phyloP scores from a whole-genome alignment of 1,284 basidiomycete genomes.

The Trametes polyzona region DNA sequence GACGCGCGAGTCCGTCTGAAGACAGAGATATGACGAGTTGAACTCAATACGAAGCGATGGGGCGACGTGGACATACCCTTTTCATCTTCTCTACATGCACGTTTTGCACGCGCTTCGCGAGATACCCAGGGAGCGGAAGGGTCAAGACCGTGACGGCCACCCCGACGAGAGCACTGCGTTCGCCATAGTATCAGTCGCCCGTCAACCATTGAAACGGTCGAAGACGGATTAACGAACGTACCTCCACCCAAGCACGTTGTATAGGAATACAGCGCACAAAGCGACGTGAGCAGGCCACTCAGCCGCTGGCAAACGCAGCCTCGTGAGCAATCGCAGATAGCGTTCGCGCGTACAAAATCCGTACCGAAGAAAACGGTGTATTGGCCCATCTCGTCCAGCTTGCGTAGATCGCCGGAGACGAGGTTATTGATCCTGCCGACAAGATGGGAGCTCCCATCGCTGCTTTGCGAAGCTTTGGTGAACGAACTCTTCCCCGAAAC shows the following conservation, averaged over 20 bases:
- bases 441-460: slow-evolving; percentile 44
- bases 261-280: slow-evolving; percentile 47
- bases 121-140: slow-evolving; percentile 53
- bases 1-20: slow-evolving; percentile 52
- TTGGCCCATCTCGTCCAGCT: slow-evolving; percentile 3
- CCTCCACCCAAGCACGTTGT: slow-evolving; percentile 52
- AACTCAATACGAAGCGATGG: not conserved
- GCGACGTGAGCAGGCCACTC: slow-evolving; percentile 34
- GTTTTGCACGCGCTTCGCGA: slow-evolving; percentile 35
- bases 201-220: not conserved
- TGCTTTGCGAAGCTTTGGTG: slow-evolving; percentile 10
- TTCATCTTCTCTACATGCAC: slow-evolving; percentile 39
- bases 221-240: slow-evolving; percentile 14
- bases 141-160: slow-evolving; percentile 53
- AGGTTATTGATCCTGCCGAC: slow-evolving; percentile 51
- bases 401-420: slow-evolving; percentile 18
- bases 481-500: slow-evolving; percentile 4
- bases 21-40: not conserved
- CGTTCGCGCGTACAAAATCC: not conserved
- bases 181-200: not conserved
- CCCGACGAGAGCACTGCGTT: slow-evolving; percentile 49
- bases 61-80: slow-evolving; percentile 25
- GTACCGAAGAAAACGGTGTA: slow-evolving; percentile 4
- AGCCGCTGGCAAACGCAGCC: no score
- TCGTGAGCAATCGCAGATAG: no score